phyloP scores from a whole-genome alignment of 2,329 filamentous ascomycete genomes.

The Monosporascus sp. region DNA sequence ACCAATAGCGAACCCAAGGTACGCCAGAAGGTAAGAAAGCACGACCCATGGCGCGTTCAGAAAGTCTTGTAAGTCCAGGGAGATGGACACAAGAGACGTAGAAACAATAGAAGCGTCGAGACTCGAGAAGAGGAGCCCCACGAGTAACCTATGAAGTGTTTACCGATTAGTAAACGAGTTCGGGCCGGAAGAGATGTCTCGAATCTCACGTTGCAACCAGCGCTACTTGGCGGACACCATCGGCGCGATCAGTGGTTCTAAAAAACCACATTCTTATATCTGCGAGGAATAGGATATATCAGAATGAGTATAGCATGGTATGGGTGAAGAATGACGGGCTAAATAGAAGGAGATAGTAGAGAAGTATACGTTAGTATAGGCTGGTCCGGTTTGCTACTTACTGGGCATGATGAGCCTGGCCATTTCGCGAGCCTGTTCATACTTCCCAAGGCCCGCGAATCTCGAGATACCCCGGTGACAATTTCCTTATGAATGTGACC shows the following conservation, averaged over 20 bases:
- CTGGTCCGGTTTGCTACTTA: no score
- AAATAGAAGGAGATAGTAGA: background rate
- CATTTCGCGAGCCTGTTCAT: background rate
- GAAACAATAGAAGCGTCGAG: constrained; percentile 54
- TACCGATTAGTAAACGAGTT: constrained; percentile 20
- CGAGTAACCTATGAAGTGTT: constrained; percentile 35
- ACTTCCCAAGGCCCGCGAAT: background rate
- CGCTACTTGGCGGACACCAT: constrained; percentile 21
- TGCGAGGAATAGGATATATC: background rate
- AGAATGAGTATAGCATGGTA: background rate
- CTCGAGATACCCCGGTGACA: background rate
- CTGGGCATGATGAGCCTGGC: background rate
- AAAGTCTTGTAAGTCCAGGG: constrained; percentile 45
- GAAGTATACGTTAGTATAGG: no score
- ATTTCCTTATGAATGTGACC: background rate
- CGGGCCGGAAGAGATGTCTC: constrained; percentile 17
- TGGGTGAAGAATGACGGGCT: background rate
- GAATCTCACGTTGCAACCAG: constrained; percentile 32
- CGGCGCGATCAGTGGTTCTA: constrained; percentile 2
- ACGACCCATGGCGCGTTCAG: constrained; percentile 50
- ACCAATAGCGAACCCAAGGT: constrained; percentile 53
- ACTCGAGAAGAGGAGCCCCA: constrained; percentile 51
- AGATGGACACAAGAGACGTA: constrained; percentile 52
- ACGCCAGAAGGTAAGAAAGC: constrained; percentile 50
- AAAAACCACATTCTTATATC: background rate